Evolutionary conservation across 768 basidiomycete species (phyloP).

Genomic region (Termitomyces titanicus): DNA sequence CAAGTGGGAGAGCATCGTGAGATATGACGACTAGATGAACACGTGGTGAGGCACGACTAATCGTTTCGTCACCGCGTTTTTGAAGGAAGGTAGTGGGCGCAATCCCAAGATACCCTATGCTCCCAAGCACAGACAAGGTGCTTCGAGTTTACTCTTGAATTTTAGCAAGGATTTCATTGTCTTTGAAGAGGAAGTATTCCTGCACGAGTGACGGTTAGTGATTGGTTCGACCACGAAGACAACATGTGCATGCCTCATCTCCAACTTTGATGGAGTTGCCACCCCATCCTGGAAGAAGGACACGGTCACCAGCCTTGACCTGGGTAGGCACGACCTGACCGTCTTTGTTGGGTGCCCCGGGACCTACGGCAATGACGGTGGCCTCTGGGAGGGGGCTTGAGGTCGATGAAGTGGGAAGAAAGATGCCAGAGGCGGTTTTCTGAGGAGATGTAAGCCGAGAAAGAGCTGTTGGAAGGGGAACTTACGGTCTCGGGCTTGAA

Average conservation of each 20-base stretch:
- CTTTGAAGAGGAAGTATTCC: conserved; percentile 96
- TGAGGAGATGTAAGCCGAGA: conserved; percentile 24
- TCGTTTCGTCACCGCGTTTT: background rate
- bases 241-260: conserved; percentile 70
- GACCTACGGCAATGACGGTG: conserved; percentile 93
- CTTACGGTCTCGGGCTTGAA: conserved; percentile 95
- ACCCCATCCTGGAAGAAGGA: conserved; percentile 94
- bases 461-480: conserved; percentile 9
- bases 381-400: conserved; percentile 90
- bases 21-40: conserved; percentile 1
- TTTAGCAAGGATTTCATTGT: conserved; percentile 93
- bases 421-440: conserved; percentile 98
- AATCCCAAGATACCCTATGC: background rate
- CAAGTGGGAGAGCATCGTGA: conserved; percentile 1
- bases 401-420: conserved; percentile 90
- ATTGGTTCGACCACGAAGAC: background rate
- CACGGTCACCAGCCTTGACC: conserved; percentile 88
- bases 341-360: conserved; percentile 88
- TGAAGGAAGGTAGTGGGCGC: background rate
- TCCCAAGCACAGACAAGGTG: background rate
- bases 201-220: conserved; percentile 24
- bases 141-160: conserved; percentile 75
- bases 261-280: conserved; percentile 95
- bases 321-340: conserved; percentile 69
- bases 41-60: background rate